These are phyloP conservation scores for Glomus cerebriforme DNA, from an alignment of 192 early-diverging fungal species.

Conservation along the genomic window DNA sequence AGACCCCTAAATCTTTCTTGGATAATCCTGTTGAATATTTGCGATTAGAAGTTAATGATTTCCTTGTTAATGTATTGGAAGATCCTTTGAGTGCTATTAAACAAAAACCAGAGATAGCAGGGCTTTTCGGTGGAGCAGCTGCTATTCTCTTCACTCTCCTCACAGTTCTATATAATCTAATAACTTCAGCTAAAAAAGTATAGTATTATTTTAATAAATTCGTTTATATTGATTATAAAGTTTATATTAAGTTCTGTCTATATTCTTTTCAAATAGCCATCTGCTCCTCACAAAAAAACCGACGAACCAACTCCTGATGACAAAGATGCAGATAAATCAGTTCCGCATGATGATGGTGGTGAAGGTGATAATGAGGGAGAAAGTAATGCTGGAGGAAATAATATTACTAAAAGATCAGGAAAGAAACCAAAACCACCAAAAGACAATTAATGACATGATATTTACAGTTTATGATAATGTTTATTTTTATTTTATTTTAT, in stretches of 20 bases:
- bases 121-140: slow-evolving; percentile 35
- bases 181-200: slow-evolving; percentile 35
- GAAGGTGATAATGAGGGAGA: slow-evolving; percentile 28
- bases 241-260: not conserved
- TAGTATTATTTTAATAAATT: not conserved
- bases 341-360: slow-evolving; percentile 2
- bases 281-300: slow-evolving; percentile 45
- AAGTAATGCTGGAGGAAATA: slow-evolving; percentile 1
- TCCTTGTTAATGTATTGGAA: slow-evolving; percentile 40
- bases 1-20: slow-evolving; percentile 30
- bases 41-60: slow-evolving; percentile 37
- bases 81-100: slow-evolving; percentile 45
- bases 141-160: slow-evolving; percentile 36
- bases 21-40: slow-evolving; percentile 42
- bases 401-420: not conserved
- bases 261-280: not conserved
- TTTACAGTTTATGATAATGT: not conserved
- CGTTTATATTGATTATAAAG: not conserved
- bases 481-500: not conserved
- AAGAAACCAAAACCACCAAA: slow-evolving; percentile 8
- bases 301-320: slow-evolving; percentile 46
- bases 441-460: slow-evolving; percentile 5
- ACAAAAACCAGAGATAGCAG: slow-evolving; percentile 40
- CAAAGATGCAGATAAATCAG: slow-evolving; percentile 2
- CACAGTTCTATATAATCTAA: slow-evolving; percentile 40